Base-by-base conservation (phyloP, 2,329 filamentous ascomycete species). In the Trichophyton mentagrophytes region DNA sequence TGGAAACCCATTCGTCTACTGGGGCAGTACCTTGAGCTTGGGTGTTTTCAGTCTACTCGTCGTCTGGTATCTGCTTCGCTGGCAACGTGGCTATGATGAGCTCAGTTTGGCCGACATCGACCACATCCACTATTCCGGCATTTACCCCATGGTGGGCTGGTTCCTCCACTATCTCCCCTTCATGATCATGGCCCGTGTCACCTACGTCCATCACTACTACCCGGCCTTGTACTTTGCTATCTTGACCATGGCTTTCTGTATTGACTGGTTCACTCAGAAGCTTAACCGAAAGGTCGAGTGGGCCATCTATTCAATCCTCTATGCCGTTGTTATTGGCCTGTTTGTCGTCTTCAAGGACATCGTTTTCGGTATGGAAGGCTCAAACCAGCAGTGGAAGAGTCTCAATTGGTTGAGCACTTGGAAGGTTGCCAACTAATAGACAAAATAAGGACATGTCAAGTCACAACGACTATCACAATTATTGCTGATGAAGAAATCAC, bases 181-280 rank as follows among this genome's bases (percentile, higher is more conserved):
- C 75, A 84, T 96, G 69, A 85, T 93, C 70, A 99, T 99, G 95
- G 93, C 90, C 9, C 89, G 93, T 80, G 93, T 99, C 63, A 99
- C 93, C 15, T 99, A 99, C 70, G 93, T 99, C 60, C 93, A 99
- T 75, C 93, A 99, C 78, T 99, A 99, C 80, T 99, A 97, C 75
- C 93, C 93, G 9, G 93, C 93, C 8, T 83, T 99, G 9, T 99
- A 97, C 79, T 99, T 97, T 73, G 91, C 93, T 68, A 96, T 99
- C 66, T 79, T 99, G 53, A 84, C 83, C 15, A 84, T 91, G 64
- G 92, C 91, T 60, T 99, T 99, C 81, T 82, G 90, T 66, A 77
- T 88, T 60, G 90, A 97, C 74, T 97, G 89, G 86, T 79, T 86
- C 64, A 83, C 90, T 55, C 82, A 85, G 65, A 85, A 82, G 68